Conservation (phyloP, 192 early-diverging fungal genomes). For the Coemansia sp. region DNA sequence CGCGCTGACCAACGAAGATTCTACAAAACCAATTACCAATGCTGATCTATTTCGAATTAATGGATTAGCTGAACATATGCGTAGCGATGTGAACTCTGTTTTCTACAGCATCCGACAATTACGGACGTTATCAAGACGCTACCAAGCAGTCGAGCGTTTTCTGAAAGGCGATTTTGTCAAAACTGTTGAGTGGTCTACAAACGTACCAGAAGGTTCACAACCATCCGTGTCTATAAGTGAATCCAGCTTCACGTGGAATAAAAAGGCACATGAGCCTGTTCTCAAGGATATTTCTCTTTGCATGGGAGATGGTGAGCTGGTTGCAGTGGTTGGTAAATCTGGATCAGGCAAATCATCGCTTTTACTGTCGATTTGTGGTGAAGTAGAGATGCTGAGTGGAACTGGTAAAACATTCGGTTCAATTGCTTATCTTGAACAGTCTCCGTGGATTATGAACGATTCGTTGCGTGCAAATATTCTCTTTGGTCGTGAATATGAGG, state of each 20-base stretch:
- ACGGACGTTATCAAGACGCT: background rate
- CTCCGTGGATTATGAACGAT: constrained; percentile 37
- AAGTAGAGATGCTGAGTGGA: constrained; percentile 43
- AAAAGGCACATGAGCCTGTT: background rate
- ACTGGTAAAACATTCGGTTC: constrained; percentile 22
- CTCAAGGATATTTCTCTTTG: constrained; percentile 12
- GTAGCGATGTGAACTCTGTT: background rate
- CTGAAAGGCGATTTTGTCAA: constrained; percentile 29
- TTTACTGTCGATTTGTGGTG: constrained; percentile 60
- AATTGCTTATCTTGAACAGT: constrained; percentile 33
- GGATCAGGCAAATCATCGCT: constrained; percentile 67
- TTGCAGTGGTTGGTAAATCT: constrained; percentile 60
- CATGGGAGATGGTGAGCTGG: constrained; percentile 39
- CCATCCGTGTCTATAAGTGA: constrained; percentile 8
- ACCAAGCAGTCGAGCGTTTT: constrained; percentile 14
- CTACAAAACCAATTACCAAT: constrained; percentile 11
- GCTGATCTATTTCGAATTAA: constrained; percentile 22
- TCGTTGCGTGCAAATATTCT: constrained; percentile 78
- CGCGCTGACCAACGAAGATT: background rate
- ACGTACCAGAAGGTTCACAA: background rate
- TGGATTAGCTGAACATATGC: constrained; percentile 7
- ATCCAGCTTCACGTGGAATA: constrained; percentile 22
- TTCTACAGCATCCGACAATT: background rate
- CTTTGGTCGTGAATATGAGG: constrained; percentile 68
- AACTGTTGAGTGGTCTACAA: constrained; percentile 6